Evolutionary conservation across 2,329 filamentous ascomycete genomes (phyloP).

Genomic region (Colletotrichum coccodes): DNA sequence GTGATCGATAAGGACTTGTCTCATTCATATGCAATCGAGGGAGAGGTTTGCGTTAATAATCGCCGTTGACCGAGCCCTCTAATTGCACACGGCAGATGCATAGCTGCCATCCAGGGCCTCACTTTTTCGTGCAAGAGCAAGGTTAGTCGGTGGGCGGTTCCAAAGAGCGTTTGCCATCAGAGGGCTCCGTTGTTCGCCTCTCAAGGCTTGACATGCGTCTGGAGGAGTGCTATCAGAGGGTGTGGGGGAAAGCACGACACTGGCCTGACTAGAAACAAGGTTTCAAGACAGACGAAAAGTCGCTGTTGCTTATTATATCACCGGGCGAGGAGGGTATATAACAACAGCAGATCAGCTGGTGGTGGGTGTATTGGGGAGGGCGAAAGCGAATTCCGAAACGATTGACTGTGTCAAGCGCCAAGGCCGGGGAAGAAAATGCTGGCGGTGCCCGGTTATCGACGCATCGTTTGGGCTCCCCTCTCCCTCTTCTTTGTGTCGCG

Average conservation of each 20-base stretch:
- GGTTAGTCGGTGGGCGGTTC: not conserved
- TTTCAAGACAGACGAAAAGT: not conserved
- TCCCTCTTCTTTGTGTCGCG: not conserved
- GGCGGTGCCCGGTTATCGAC: not conserved
- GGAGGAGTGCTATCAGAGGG: not conserved
- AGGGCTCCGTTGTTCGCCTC: not conserved
- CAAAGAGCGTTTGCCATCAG: not conserved
- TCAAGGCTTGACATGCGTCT: not conserved
- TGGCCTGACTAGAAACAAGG: not conserved
- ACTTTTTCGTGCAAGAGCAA: slow-evolving; percentile 5
- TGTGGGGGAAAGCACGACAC: not conserved
- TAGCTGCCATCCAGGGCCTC: not conserved
- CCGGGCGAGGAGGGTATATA: not conserved
- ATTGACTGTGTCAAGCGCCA: slow-evolving; percentile 29
- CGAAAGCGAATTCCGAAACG: slow-evolving; percentile 24
- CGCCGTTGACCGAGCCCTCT: not conserved
- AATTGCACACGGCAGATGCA: not conserved
- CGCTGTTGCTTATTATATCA: slow-evolving; percentile 11
- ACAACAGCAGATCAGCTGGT: not conserved
- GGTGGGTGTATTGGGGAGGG: no score
- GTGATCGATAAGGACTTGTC: not conserved
- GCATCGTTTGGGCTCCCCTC: slow-evolving; percentile 10
- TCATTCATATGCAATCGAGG: not conserved
- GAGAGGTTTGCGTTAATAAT: not conserved
- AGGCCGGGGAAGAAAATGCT: slow-evolving; percentile 8